Percentiles rank a stretch among this genome's conserved stretches.
These are phyloP conservation scores for Pythium sp. DNA, from an alignment of 352 stramenopile genomes.

Conservation along the genomic window DNA sequence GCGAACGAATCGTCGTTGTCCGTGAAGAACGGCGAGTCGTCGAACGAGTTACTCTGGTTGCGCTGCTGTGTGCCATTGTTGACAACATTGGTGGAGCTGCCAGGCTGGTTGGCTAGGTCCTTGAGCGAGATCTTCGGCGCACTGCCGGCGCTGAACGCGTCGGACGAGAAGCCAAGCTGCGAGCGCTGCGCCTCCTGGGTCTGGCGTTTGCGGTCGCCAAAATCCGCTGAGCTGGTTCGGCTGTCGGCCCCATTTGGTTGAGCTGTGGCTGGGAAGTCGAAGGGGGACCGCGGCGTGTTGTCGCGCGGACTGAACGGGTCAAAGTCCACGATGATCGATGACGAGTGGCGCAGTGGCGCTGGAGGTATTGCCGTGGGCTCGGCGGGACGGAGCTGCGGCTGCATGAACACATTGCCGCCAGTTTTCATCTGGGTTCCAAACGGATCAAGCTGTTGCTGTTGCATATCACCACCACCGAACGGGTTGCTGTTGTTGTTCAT, in stretches of 20 bases:
- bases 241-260: background rate
- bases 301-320: constrained; percentile 66
- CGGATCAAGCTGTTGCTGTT: constrained; percentile 22
- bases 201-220: constrained; percentile 44
- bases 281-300: constrained; percentile 45
- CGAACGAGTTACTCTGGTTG: constrained; percentile 18
- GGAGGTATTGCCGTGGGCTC: constrained; percentile 31
- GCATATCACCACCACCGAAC: constrained; percentile 1
- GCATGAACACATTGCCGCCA: constrained; percentile 1
- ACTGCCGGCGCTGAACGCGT: constrained; percentile 33
- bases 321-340: constrained; percentile 65
- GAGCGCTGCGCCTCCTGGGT: constrained; percentile 66
- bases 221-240: constrained; percentile 1
- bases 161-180: constrained; percentile 51
- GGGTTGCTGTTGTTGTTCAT: constrained; percentile 60
- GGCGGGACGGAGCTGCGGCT: constrained; percentile 20
- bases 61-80: constrained; percentile 14
- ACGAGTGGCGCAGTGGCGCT: constrained; percentile 25
- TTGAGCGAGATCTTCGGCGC: constrained; percentile 45
- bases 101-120: constrained; percentile 20
- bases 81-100: constrained; percentile 17
- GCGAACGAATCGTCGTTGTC: constrained; percentile 63
- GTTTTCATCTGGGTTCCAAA: constrained; percentile 37
- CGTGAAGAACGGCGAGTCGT: constrained; percentile 62
- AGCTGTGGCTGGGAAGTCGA: constrained; percentile 29